Evolutionary conservation across 2,329 filamentous ascomycete species (phyloP).

Genomic region (Exophiala viscosa): DNA sequence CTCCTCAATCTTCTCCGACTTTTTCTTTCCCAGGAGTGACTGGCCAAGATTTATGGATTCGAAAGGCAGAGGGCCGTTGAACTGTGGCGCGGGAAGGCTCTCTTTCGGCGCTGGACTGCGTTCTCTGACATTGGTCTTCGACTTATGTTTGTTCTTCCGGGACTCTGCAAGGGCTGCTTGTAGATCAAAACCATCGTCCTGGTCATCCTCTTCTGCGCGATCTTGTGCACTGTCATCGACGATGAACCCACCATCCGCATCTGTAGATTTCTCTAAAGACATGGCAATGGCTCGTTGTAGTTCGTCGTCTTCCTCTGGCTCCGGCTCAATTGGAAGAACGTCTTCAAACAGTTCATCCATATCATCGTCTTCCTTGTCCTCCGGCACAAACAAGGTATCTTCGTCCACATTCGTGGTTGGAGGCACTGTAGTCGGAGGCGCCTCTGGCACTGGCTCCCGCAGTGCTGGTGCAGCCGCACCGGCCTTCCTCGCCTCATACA

Average conservation of each 20-base stretch:
- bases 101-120: constrained; percentile 40
- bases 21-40: constrained; percentile 52
- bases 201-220: constrained; percentile 55
- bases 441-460: neutral
- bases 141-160: constrained; percentile 55
- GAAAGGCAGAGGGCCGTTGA: constrained; percentile 83
- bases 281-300: constrained; percentile 78
- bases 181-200: constrained; percentile 73
- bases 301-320: constrained; percentile 62
- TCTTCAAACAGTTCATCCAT: constrained; percentile 58
- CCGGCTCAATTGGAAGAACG: constrained; percentile 34
- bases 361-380: constrained; percentile 40
- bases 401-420: constrained; percentile 36
- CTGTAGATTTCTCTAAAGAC: constrained; percentile 59
- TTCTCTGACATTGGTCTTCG: constrained; percentile 42
- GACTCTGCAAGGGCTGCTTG: constrained; percentile 71
- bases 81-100: constrained; percentile 32
- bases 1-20: constrained; percentile 50
- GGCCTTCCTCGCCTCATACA: constrained; percentile 43
- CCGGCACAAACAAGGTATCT: constrained; percentile 55
- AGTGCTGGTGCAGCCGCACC: constrained; percentile 2
- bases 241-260: constrained; percentile 49
- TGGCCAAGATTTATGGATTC: constrained; percentile 72
- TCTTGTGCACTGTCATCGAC: constrained; percentile 39
- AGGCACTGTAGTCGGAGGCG: neutral